Evolutionary conservation across 1,139 yeast species (phyloP).

Genomic region (Taphrina sp.): DNA sequence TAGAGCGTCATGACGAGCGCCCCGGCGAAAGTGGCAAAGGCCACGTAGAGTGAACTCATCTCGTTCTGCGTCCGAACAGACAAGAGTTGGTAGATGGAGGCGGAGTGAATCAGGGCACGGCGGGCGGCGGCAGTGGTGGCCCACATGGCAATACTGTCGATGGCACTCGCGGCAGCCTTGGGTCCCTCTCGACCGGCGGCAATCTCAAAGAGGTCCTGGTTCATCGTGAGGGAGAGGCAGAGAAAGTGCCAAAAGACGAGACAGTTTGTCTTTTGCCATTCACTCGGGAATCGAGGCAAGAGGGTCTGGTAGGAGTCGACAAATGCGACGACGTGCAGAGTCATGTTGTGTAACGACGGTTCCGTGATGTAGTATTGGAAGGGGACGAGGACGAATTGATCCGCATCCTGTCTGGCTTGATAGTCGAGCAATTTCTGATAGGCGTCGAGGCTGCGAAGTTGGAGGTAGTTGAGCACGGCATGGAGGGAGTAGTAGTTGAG

Average conservation of each 20-base stretch:
- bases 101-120: slow-evolving; percentile 25
- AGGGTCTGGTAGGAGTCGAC: slow-evolving; percentile 14
- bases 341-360: slow-evolving; percentile 13
- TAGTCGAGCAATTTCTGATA: slow-evolving; percentile 19
- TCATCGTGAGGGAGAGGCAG: slow-evolving; percentile 19
- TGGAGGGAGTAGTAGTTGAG: slow-evolving; percentile 29
- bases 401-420: slow-evolving; percentile 13
- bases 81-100: slow-evolving; percentile 17
- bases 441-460: slow-evolving; percentile 23
- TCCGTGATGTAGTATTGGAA: slow-evolving; percentile 18
- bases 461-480: slow-evolving; percentile 25
- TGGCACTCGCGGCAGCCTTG: slow-evolving; percentile 15
- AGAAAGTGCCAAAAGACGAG: slow-evolving; percentile 30
- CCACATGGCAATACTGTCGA: slow-evolving; percentile 15
- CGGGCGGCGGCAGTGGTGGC: slow-evolving; percentile 26
- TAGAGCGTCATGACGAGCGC: slow-evolving; percentile 29
- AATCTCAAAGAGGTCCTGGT: slow-evolving; percentile 27
- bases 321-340: slow-evolving; percentile 17
- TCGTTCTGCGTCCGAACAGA: slow-evolving; percentile 16
- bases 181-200: slow-evolving; percentile 27
- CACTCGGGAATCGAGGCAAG: slow-evolving; percentile 6
- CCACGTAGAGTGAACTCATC: slow-evolving; percentile 22
- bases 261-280: slow-evolving; percentile 26
- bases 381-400: slow-evolving; percentile 22
- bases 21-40: slow-evolving; percentile 20